Base-by-base conservation (phyloP, 108 stramenopile species). In the Pelagomonas calceolata region DNA sequence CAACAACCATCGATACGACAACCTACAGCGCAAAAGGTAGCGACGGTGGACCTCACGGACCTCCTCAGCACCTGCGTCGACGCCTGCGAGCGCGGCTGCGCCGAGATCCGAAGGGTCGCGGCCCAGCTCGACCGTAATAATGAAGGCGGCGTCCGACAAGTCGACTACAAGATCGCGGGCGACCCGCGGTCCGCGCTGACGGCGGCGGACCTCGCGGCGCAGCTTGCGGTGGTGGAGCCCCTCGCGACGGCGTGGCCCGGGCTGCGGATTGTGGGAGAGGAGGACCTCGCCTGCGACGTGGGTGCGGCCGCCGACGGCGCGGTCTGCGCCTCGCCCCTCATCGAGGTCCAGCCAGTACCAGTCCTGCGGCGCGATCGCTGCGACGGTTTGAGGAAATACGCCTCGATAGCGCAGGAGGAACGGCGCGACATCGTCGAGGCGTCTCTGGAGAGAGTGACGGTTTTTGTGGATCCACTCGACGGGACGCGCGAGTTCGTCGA, bases 401-500 rank as follows among this genome's bases (percentile, higher is more conserved):
- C n/a, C n/a, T n/a, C n/a, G n/a, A n/a, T n/a, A n/a, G n/a, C n/a
- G n/a, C 39, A 5, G 9, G 39, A 43, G 9, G 39, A 43, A 12
- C 39, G 39, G 9, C n/a, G n/a, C n/a, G n/a, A n/a, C n/a, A n/a
- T n/a, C n/a, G n/a, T n/a, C n/a, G n/a, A n/a, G n/a, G 39, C 39
- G 39, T 5, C 5, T 12, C 39, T 43, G 9, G 39, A 43, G 9
- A 12, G 12, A 5, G 39, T 43, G 9, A 43, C 12, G 9, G 26
- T 91, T 33, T 91, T 87, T 75, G 89, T 91, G 36, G 90, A 91
- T 81, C 88, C 90, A 7, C 64, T 91, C 64, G 90, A 91, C 72
- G 90, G 90, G 26, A 91, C 90, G 0, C 80, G 90, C 63, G 90
- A 91, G 73, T 91, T 88, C 74, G 88, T 91, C 26, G 88, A 91